Base-by-base conservation (phyloP, 108 stramenopile genomes). In the Aureococcus anophagefferens region DNA sequence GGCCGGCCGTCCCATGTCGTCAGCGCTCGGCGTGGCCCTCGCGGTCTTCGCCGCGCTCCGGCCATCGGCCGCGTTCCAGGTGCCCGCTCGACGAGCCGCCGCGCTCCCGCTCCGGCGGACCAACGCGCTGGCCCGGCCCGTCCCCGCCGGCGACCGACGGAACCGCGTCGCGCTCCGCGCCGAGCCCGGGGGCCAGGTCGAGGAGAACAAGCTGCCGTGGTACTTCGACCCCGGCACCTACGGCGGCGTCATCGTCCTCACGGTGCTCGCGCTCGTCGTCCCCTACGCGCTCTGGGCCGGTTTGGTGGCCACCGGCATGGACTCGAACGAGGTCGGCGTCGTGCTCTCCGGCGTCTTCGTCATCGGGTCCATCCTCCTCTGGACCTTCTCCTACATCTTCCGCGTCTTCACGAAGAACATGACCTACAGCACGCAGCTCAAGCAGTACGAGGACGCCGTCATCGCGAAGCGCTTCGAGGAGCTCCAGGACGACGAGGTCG, bases 341-440 rank as follows among this genome's bases (percentile, higher is more conserved):
- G 51, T 11, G 7, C 51, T 59, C 21, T 59, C 51, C 25, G 51
- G 51, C 21, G 51, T 59, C 51, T 25, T 59, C 51, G 51, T 59
- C 51, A 59, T 59, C 51, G 51, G 51, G 21, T 18, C 21, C 21
- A 25, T 28, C 21, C 3, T 59, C 17, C 51, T 59, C 21, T 59
- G 51, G 51, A 28, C 51, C 25, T 59, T 25, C 11, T 93, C 92
- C 0, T 96, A 96, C 76, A 86, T 96, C 64, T 95, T 95, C 74
- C 87, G 96, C 67, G 96, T 96, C 13, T 93, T 92, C 0, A 94
- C 90, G 36, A 96, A 96, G 75, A 92, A 94, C 78, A 96, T 96
- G 96, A 96, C 96, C n/a, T 96, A 96, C 86, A 92, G 94, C 0
- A 89, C 92, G 64, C 95, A 96, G 84, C 81, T 96, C 30, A 89